These are phyloP conservation scores for Stentor roeselii DNA, from an alignment of 73 alveolate species.

Conservation along the genomic window DNA sequence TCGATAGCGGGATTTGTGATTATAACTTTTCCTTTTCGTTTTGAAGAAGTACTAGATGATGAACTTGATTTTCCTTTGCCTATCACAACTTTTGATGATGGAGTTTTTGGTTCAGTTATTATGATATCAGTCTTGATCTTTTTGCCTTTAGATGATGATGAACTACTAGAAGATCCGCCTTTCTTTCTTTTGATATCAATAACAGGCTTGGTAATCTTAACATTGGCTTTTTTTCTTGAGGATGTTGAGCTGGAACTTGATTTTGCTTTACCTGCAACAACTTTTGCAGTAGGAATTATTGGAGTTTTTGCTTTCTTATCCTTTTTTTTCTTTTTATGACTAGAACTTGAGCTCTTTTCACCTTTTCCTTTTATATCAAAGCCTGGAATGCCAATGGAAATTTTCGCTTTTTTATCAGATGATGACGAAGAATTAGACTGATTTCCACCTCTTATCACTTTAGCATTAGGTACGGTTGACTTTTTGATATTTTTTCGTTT, in stretches of 20 bases:
- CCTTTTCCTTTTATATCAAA: not conserved
- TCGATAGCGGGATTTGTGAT: not conserved
- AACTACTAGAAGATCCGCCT: not conserved
- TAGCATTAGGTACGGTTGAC: too few relatives aligned
- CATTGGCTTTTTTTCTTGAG: not conserved
- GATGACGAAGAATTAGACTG: not conserved
- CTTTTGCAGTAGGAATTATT: not conserved
- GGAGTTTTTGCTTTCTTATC: not conserved
- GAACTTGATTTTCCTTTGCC: not conserved
- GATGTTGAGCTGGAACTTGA: not conserved
- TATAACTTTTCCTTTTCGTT: not conserved
- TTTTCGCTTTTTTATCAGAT: not conserved
- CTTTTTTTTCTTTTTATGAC: not conserved
- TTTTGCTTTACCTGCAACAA: not conserved
- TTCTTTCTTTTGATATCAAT: not conserved
- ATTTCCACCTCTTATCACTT: too few relatives aligned
- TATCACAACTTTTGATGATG: not conserved
- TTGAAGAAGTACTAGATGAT: not conserved
- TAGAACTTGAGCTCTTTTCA: not conserved
- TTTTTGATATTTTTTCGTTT: too few relatives aligned
- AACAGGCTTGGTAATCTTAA: not conserved
- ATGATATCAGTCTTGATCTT: not conserved
- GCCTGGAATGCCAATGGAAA: not conserved
- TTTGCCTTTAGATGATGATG: not conserved
- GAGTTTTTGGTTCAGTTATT: too few relatives aligned